Evolutionary conservation across 441 rosid species (phyloP).

Genomic region (Euphorbia celastroides): DNA sequence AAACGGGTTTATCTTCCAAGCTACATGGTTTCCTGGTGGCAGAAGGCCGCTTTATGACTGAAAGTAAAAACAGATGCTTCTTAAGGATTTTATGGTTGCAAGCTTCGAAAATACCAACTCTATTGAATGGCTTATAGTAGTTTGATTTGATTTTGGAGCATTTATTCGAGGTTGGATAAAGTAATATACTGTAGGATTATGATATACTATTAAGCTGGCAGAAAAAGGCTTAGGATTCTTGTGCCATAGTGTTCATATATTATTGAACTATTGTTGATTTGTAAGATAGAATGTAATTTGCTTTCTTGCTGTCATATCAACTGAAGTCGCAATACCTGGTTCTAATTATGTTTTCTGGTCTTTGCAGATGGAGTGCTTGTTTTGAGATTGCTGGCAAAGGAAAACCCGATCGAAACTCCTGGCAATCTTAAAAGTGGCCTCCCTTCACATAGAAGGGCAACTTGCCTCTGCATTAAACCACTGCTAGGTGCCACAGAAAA

Average conservation of each 20-base stretch:
- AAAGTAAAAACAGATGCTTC: slow-evolving; percentile 1
- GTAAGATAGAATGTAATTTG: not conserved
- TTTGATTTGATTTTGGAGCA: not conserved
- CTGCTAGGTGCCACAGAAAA: slow-evolving; percentile 3
- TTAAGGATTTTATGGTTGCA: not conserved
- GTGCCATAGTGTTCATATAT: not conserved
- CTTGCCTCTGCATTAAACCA: not conserved
- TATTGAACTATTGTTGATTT: not conserved
- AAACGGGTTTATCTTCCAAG: not conserved
- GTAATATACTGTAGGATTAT: not conserved
- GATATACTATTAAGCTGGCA: slow-evolving; percentile 6
- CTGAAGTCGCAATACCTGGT: slow-evolving; percentile 14
- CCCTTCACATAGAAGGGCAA: not conserved
- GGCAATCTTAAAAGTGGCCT: not conserved
- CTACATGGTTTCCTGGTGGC: not conserved
- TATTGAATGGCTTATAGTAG: not conserved
- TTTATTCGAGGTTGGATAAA: not conserved
- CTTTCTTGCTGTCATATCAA: slow-evolving; percentile 5
- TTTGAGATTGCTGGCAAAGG: not conserved
- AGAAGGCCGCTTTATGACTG: not conserved
- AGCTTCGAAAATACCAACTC: slow-evolving; percentile 1
- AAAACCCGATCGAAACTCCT: not conserved
- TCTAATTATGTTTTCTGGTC: slow-evolving; percentile 21
- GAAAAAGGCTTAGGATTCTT: not conserved
- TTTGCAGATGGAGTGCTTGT: slow-evolving; percentile 26